phyloP scores from a whole-genome alignment of 2,329 filamentous ascomycete species.

The Xylaria sp. region DNA sequence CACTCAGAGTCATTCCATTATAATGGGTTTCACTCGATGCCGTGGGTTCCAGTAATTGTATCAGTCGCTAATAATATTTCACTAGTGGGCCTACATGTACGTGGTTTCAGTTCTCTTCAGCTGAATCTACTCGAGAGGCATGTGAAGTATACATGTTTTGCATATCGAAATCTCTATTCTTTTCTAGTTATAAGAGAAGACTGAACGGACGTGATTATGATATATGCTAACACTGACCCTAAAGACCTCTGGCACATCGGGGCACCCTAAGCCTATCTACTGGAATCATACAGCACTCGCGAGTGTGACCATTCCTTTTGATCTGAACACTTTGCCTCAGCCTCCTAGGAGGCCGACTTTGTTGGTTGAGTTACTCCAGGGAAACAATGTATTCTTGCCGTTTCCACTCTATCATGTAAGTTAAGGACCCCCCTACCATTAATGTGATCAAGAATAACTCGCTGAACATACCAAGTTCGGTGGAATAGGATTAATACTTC shows the following conservation, averaged over 20 bases:
- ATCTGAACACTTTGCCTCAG: constrained; percentile 25
- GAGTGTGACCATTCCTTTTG: constrained; percentile 34
- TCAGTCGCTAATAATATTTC: constrained; percentile 13
- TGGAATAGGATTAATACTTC: constrained; percentile 30
- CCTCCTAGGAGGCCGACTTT: constrained; percentile 18
- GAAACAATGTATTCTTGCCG: constrained; percentile 31
- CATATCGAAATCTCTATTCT: background rate
- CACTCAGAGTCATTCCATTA: background rate
- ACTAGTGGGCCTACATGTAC: constrained; percentile 34
- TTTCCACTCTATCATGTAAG: constrained; percentile 37
- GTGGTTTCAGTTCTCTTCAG: background rate
- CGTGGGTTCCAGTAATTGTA: background rate
- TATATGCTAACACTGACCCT: background rate
- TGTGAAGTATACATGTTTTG: background rate
- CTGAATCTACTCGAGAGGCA: background rate
- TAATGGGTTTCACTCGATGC: background rate
- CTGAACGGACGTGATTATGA: background rate
- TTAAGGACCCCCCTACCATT: background rate
- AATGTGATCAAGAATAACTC: constrained; percentile 1
- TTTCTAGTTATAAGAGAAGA: background rate
- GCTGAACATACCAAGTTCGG: constrained; percentile 28
- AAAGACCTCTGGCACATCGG: constrained; percentile 41
- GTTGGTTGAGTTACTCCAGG: constrained; percentile 19
- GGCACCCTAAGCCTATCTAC: constrained; percentile 46
- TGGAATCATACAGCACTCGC: constrained; percentile 41